Base-by-base conservation (phyloP, 441 rosid genomes). In the Cnidoscolus chayamansa region DNA sequence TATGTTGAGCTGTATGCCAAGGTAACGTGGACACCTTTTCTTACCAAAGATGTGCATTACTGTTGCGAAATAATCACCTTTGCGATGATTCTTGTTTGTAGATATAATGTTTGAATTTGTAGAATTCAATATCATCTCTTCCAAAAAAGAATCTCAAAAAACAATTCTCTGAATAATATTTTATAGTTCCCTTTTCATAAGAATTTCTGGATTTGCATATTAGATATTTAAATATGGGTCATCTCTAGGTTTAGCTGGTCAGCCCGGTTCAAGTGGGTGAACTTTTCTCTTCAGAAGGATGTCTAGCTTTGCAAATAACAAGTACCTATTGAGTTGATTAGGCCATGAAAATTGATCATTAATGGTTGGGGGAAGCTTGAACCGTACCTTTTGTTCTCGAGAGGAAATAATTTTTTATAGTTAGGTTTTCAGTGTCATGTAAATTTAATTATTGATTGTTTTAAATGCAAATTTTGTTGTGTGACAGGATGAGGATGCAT, bases 1-100 rank as follows among this genome's bases (percentile, higher is more conserved):
- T 89, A 73, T 73, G 98, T 89, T 65, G 91, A 88, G 69, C 82
- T 88, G 55, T 94, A 91, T 83, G 95, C 96, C 20, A 86, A 89
- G 93, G 96, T 94, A 83, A 67, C 17, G 15, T 54, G 30, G 61
- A 12, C 35, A 7, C 73, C 71, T 6, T 7, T 30, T 12, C 45
- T 31, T 54, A 11, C 25, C 8, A 56, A 12, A 40, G 45, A 40
- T 7, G 7, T 40, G 17, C 20, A 50, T 7, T 13, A 19, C 40
- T 20, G 15, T 49, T 31, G 48, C 43, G 35, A 25, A 31, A 25
- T 25, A 31, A 70, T 63, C 37, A 10, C 32, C 31, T 63, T 64
- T 2, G 16, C 30, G 30, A 3, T 55, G 4, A 7, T 31, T 55
- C 7, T 5, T 9, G 15, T 61, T 19, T 61, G 48, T 35, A 16